Percentiles rank a stretch among this genome's conserved stretches.
phyloP scores from a whole-genome alignment of 768 basidiomycete species.

The Tremella mesenterica region DNA sequence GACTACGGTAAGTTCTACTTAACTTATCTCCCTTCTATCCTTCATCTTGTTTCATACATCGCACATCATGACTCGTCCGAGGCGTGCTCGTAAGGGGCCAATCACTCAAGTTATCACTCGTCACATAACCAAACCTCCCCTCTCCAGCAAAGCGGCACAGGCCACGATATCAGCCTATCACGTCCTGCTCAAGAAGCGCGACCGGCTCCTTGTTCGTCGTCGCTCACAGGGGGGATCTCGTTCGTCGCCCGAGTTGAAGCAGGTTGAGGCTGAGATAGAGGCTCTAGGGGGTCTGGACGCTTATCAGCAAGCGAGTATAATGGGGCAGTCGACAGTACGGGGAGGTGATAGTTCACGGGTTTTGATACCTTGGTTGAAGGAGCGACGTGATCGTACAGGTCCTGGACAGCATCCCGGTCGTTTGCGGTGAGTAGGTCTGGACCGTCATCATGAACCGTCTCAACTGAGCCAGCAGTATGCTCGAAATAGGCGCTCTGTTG shows the following conservation, averaged over 20 bases:
- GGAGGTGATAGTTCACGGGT: constrained; percentile 84
- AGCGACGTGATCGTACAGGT: too few species aligned
- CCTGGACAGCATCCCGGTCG: not conserved
- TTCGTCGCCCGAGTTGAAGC: not conserved
- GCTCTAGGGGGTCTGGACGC: constrained; percentile 65
- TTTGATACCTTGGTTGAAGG: constrained; percentile 65
- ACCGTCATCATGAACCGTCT: not conserved
- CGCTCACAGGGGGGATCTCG: not conserved
- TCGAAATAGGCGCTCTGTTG: constrained; percentile 81
- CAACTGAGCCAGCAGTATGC: constrained; percentile 51
- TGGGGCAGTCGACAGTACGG: constrained; percentile 70
- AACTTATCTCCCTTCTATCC: too few species aligned
- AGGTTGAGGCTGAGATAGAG: constrained; percentile 47
- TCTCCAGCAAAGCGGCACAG: constrained; percentile 52
- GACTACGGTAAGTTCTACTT: too few species aligned
- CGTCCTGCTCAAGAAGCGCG: constrained; percentile 62
- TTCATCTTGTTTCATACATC: too few species aligned
- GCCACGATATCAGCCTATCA: constrained; percentile 72
- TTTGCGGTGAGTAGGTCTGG: not conserved
- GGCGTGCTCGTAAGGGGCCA: constrained; percentile 5
- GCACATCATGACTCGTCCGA: constrained; percentile 1
- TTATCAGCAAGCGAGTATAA: constrained; percentile 74
- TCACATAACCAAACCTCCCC: constrained; percentile 1
- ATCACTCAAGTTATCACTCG: not conserved
- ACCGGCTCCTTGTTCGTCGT: constrained; percentile 48